A percentile compares a stretch with the other conserved stretches of the same genome.
Conservation (phyloP, 495 filamentous ascomycete genomes). For the Penicilliopsis zonata region DNA sequence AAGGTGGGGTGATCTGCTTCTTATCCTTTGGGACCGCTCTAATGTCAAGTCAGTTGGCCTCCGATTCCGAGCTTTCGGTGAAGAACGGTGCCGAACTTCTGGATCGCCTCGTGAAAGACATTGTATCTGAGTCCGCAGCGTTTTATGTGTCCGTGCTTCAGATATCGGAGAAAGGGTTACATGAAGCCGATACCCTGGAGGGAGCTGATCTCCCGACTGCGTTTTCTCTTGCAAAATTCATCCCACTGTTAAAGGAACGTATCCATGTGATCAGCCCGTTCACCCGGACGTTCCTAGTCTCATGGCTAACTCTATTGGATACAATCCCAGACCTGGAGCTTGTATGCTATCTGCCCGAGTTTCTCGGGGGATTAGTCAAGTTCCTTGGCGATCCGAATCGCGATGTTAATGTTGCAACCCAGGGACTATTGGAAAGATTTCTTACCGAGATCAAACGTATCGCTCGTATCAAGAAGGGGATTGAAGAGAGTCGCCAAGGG, state of each 20-base stretch:
- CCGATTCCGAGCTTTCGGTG: constrained; percentile 90
- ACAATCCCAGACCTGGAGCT: constrained; percentile 96
- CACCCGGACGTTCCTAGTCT: constrained; percentile 87
- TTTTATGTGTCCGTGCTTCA: constrained; percentile 88
- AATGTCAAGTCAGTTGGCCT: constrained; percentile 57
- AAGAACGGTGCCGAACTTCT: constrained; percentile 97
- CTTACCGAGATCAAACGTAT: constrained; percentile 91
- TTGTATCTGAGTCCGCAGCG: constrained; percentile 90
- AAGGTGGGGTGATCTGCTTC: constrained; percentile 46
- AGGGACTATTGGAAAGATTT: constrained; percentile 83
- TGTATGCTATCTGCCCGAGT: constrained; percentile 83
- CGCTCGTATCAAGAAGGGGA: constrained; percentile 78
- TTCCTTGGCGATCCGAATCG: constrained; percentile 86
- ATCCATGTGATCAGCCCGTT: constrained; percentile 91
- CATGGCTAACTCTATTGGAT: constrained; percentile 90
- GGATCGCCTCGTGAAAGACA: constrained; percentile 94
- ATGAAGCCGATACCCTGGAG: constrained; percentile 36
- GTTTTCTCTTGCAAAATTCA: constrained; percentile 84
- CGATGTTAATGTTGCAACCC: constrained; percentile 88
- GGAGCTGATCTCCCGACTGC: constrained; percentile 62
- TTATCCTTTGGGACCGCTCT: not conserved
- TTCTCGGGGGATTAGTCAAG: constrained; percentile 78
- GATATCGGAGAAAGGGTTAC: constrained; percentile 25
- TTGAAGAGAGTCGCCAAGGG: constrained; percentile 71
- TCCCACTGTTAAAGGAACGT: constrained; percentile 83